A percentile compares a stretch with the other conserved stretches of the same genome.
phyloP scores from a whole-genome alignment of 2,329 filamentous ascomycete species.

The Arthroderma sp. region DNA sequence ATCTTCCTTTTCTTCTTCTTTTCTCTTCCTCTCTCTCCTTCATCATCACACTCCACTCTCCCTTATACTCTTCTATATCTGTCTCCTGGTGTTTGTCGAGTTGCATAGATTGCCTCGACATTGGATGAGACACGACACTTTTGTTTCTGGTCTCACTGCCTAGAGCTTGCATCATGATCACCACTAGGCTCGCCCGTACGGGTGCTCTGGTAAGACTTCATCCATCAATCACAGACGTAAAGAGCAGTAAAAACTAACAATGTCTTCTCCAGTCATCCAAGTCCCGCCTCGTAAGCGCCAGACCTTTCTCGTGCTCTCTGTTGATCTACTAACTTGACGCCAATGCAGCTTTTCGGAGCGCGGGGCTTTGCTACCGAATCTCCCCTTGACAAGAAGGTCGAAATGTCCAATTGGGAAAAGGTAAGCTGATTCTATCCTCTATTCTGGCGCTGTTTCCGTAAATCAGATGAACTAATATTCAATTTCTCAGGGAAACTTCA shows the following conservation, averaged over 20 bases:
- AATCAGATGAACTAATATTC: slow-evolving; percentile 1
- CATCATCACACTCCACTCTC: slow-evolving; percentile 21
- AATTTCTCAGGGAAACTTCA: slow-evolving; percentile 58
- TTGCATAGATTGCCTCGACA: slow-evolving; percentile 18
- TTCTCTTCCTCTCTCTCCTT: slow-evolving; percentile 23
- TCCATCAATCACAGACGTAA: too few relatives aligned
- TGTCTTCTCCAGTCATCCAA: slow-evolving; percentile 25
- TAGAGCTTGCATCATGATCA: slow-evolving; percentile 34
- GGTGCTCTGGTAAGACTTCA: slow-evolving; percentile 33
- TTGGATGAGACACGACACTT: slow-evolving; percentile 21
- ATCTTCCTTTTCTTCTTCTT: slow-evolving; percentile 12
- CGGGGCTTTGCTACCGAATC: slow-evolving; percentile 73
- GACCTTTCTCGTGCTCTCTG: not conserved
- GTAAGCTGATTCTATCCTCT: slow-evolving; percentile 21
- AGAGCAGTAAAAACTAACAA: too few relatives aligned
- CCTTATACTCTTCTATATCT: slow-evolving; percentile 25
- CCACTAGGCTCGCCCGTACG: slow-evolving; percentile 33
- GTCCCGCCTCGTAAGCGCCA: slow-evolving; percentile 31
- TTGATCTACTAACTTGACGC: slow-evolving; percentile 18
- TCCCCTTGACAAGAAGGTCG: slow-evolving; percentile 86
- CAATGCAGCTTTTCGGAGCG: slow-evolving; percentile 47
- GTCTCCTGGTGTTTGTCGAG: slow-evolving; percentile 21
- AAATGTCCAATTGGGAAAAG: slow-evolving; percentile 94
- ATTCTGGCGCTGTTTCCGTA: slow-evolving; percentile 12
- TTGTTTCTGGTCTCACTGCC: slow-evolving; percentile 15